These are phyloP conservation scores for Tuctoria greenei DNA, from an alignment of 176 grass and related monocot genomes.

Conservation along the genomic window DNA sequence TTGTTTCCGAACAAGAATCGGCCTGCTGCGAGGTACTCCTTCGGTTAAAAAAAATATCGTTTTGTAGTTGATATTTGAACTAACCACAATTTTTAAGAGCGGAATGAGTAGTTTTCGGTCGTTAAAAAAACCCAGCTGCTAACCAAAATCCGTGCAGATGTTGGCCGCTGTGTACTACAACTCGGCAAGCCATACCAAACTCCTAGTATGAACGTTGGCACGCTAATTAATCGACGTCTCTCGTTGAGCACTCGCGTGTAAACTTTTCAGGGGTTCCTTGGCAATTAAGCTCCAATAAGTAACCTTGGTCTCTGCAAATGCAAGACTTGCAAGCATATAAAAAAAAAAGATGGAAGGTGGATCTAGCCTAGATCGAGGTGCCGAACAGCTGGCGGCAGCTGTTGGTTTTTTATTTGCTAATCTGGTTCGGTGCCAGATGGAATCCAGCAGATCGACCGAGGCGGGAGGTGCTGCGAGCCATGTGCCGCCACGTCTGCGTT, in stretches of 20 bases:
- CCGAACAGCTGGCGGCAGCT: not conserved
- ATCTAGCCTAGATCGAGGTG: no score
- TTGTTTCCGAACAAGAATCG: no score
- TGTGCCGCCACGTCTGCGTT: constrained; percentile 36
- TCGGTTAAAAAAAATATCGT: no score
- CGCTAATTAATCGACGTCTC: not conserved
- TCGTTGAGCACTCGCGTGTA: not conserved
- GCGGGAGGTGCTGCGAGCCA: constrained; percentile 17
- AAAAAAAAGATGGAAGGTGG: no score
- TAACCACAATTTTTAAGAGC: no score
- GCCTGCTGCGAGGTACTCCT: no score
- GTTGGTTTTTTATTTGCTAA: not conserved
- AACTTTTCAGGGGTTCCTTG: not conserved
- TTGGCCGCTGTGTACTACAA: not conserved
- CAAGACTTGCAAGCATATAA: not conserved
- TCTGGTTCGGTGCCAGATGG: constrained; percentile 14
- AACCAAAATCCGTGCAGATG: not conserved
- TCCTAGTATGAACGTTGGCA: not conserved
- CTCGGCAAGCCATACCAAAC: not conserved
- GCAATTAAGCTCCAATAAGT: not conserved
- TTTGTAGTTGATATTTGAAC: no score
- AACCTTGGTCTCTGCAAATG: not conserved
- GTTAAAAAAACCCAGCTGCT: no score
- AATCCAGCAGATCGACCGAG: constrained; percentile 22
- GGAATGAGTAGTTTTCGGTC: not conserved